Percentiles rank a stretch among this genome's conserved stretches.
phyloP scores from a whole-genome alignment of 371 early-diverging fungal species.

The Lichtheimia corymbifera region DNA sequence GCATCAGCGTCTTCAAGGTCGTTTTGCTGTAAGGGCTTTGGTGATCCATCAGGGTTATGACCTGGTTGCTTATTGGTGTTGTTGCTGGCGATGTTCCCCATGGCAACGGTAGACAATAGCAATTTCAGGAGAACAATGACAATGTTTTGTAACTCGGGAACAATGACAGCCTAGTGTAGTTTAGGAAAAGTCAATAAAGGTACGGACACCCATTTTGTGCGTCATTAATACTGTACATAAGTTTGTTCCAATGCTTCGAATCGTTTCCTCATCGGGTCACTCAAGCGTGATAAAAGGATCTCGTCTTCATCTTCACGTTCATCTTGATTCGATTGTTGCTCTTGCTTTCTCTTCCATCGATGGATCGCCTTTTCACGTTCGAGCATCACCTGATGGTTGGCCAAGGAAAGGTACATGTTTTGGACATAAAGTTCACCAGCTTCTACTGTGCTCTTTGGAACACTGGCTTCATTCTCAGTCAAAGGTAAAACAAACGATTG shows the following conservation, averaged over 20 bases:
- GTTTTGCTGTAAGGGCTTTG: conserved; percentile 1
- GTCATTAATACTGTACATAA: conserved; percentile 14
- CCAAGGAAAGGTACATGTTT: conserved; percentile 64
- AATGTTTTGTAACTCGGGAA: conserved; percentile 50
- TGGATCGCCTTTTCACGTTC: conserved; percentile 55
- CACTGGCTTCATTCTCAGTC: conserved; percentile 31
- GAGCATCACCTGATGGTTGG: conserved; percentile 61
- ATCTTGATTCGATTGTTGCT: not conserved
- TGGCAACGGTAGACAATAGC: conserved; percentile 41
- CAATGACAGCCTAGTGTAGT: conserved; percentile 39
- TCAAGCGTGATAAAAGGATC: not conserved
- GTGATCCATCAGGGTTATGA: not conserved
- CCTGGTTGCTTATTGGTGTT: not conserved
- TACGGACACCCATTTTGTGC: not conserved
- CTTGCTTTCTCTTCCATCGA: conserved; percentile 33
- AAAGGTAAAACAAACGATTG: conserved; percentile 51
- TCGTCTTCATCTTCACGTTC: conserved; percentile 1
- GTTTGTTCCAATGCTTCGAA: conserved; percentile 28
- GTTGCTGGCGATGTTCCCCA: conserved; percentile 13
- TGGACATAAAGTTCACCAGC: conserved; percentile 59
- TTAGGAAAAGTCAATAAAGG: not conserved
- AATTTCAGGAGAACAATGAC: conserved; percentile 51
- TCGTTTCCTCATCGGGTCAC: conserved; percentile 6
- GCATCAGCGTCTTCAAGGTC: conserved; percentile 55
- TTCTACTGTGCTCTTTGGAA: conserved; percentile 60